Conservation (phyloP, 2,329 filamentous ascomycete species). For the Diatrype stigma region DNA sequence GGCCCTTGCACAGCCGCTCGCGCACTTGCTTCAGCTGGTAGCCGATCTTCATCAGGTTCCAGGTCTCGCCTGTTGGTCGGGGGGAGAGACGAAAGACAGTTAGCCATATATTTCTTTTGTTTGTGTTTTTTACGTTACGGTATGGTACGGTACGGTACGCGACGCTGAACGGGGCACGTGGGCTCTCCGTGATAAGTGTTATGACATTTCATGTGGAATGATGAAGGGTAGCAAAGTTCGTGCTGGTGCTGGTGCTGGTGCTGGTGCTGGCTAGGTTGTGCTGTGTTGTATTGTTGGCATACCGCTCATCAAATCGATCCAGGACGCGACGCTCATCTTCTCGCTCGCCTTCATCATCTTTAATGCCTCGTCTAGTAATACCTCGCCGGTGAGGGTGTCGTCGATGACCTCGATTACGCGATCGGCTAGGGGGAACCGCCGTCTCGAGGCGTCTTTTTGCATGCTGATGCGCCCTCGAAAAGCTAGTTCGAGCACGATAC, state of each 20-base stretch:
- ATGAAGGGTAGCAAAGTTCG: background rate
- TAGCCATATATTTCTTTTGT: slow-evolving; percentile 5
- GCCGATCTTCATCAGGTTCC: slow-evolving; percentile 99
- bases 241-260: no score
- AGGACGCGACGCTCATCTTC: slow-evolving; percentile 99
- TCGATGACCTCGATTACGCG: slow-evolving; percentile 95
- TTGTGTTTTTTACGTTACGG: background rate
- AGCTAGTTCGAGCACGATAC: slow-evolving; percentile 95
- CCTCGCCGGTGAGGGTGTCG: slow-evolving; percentile 93
- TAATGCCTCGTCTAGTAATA: slow-evolving; percentile 91
- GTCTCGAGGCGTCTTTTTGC: slow-evolving; percentile 91
- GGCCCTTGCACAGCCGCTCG: slow-evolving; percentile 91
- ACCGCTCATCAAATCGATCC: slow-evolving; percentile 99
- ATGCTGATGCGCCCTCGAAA: slow-evolving; percentile 96
- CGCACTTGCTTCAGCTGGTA: slow-evolving; percentile 99
- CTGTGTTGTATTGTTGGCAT: slow-evolving; percentile 26
- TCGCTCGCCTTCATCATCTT: slow-evolving; percentile 99
- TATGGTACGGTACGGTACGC: no score
- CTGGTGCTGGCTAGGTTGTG: no score
- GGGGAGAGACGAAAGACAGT: slow-evolving; percentile 5
- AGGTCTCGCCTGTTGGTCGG: slow-evolving; percentile 74
- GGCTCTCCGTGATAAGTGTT: slow-evolving; percentile 1
- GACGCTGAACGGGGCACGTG: background rate
- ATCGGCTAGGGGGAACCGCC: slow-evolving; percentile 89
- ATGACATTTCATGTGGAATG: background rate